Base-by-base conservation (phyloP, 2,329 filamentous ascomycete species). In the Claviceps cyperi region DNA sequence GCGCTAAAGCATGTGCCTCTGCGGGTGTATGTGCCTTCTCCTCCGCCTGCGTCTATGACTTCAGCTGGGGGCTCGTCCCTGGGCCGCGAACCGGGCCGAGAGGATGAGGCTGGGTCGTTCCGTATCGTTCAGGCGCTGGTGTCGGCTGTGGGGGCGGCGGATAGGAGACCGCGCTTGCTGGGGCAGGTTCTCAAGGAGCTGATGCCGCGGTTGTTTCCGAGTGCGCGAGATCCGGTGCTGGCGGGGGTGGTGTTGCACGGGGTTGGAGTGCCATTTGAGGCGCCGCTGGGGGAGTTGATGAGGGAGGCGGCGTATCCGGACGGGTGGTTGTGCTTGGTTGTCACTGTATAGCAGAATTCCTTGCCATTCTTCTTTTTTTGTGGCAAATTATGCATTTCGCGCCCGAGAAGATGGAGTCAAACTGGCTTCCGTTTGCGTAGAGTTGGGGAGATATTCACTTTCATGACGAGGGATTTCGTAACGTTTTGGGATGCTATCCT, bases 191-290 rank as follows among this genome's bases (percentile, higher is more conserved):
- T 97, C 51, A 84, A 89, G 62, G 69, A 67, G 4, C 67, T 92
- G 13, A 72, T 97, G 17, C 91, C 91, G 0, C 77, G 76, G 48
- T 69, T 98, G 21, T 98, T 98, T 63, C 91, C 90, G 0, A 94
- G 87, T 63, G 81, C 84, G 56, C 75, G 89, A 51, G 90, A 87
- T 61, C 83, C 88, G 0, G 80, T 96, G 11, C 75, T 95, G 46
- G 92, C 91, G 1, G 83, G 85, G 52, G 85, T 86, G 2, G 76
- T 97, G 6, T 67, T 97, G 59, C 92, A 98, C 68, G 92, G 92
- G 1, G 86, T 83, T 1, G 76, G 81, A 0, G 77, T 95, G 52
- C 91, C 92, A 1, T 84, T 97, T 70, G 69, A 72, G 52, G 85
- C 89, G 1, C 82, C 82, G 22, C 66, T 98, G 17, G 85, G 88